phyloP scores from a whole-genome alignment of 1,139 yeast genomes.

The Kodamaea sp. region DNA sequence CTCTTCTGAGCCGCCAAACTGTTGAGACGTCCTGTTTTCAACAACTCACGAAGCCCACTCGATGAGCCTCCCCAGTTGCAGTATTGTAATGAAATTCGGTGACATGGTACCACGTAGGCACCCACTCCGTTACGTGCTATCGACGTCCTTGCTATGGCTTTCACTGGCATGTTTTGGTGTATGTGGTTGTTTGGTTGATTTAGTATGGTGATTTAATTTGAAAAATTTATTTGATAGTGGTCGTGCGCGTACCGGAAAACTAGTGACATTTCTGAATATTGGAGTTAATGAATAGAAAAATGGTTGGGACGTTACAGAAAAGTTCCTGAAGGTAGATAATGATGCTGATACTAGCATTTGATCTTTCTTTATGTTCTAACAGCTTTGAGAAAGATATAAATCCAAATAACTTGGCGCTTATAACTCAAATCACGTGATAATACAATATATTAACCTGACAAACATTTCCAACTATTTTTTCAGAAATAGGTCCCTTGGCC shows the following conservation, averaged over 20 bases:
- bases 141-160: slow-evolving; percentile 55
- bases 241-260: slow-evolving; percentile 5
- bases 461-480: neutral
- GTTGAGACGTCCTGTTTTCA: slow-evolving; percentile 56
- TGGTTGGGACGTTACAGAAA: neutral
- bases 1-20: slow-evolving; percentile 61
- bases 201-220: slow-evolving; percentile 3
- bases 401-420: neutral
- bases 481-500: slow-evolving; percentile 31
- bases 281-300: no score
- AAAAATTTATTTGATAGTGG: slow-evolving; percentile 12
- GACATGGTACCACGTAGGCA: slow-evolving; percentile 74
- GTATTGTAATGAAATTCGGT: slow-evolving; percentile 68
- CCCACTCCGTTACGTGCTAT: slow-evolving; percentile 80
- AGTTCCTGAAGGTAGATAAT: neutral
- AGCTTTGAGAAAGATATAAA: neutral
- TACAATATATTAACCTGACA: neutral
- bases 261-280: no score
- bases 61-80: slow-evolving; percentile 98
- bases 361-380: neutral
- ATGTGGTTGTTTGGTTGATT: neutral
- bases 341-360: no score
- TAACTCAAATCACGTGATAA: neutral
- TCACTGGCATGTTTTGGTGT: slow-evolving; percentile 41
- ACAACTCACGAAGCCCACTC: slow-evolving; percentile 71